These are phyloP conservation scores for Lineolata rhizophorae DNA, from an alignment of 495 filamentous ascomycete species.

Conservation along the genomic window DNA sequence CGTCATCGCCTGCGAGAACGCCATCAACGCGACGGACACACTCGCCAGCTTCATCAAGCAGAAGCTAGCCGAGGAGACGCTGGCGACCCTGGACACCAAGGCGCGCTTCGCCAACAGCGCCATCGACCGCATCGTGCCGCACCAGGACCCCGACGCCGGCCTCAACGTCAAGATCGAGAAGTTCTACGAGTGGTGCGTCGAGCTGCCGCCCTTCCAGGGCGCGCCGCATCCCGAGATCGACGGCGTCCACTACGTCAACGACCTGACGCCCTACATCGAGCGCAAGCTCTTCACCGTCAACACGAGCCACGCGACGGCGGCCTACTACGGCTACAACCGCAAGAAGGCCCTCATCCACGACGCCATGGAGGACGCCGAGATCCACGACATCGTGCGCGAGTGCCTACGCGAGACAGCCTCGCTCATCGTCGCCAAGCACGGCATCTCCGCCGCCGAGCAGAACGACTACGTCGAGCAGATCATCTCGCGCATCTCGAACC, in stretches of 20 bases:
- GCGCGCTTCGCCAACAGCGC: conserved; percentile 80
- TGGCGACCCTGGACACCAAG: conserved; percentile 18
- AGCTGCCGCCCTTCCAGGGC: conserved; percentile 53
- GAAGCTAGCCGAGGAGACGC: conserved; percentile 18
- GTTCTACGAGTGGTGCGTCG: conserved; percentile 97
- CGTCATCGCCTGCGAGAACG: conserved; percentile 95
- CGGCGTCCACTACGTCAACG: conserved; percentile 77
- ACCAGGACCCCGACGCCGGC: conserved; percentile 53
- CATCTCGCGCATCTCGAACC: conserved; percentile 79
- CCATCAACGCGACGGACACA: conserved; percentile 74
- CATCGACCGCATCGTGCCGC: conserved; percentile 92
- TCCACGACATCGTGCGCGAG: conserved; percentile 50
- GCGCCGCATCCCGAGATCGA: conserved; percentile 47
- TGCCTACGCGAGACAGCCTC: conserved; percentile 62
- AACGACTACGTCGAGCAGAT: conserved; percentile 80
- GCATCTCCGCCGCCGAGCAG: conserved; percentile 55
- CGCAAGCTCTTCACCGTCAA: conserved; percentile 99
- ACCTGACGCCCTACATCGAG: conserved; percentile 89
- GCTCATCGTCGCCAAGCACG: conserved; percentile 73
- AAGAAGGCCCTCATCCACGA: conserved; percentile 76
- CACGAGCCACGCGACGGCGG: conserved; percentile 90
- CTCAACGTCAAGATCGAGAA: conserved; percentile 89
- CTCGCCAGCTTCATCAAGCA: conserved; percentile 64
- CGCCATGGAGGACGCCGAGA: conserved; percentile 42
- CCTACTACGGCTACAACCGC: conserved; percentile 75